Base-by-base conservation (phyloP, 352 stramenopile genomes). In the Globisporangium mamillatum region DNA sequence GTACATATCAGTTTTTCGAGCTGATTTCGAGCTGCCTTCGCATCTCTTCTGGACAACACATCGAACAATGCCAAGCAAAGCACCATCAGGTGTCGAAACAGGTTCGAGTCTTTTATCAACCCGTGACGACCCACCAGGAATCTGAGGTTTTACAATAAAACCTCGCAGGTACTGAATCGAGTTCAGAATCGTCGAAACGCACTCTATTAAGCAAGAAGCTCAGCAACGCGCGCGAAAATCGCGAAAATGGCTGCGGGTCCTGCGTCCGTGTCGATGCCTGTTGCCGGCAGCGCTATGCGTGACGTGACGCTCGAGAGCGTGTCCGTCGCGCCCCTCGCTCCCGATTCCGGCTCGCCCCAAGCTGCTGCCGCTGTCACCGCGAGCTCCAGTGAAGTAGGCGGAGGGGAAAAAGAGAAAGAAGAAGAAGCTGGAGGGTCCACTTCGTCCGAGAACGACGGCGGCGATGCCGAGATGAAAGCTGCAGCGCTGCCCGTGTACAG, bases 401-500 rank as follows among this genome's bases (percentile, higher is more conserved):
- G 41, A 38, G 54, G n/a, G 20, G 52, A 14, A 22, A 27, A 57
- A 59, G 25, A 59, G 4, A 6, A 25, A 24, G 3, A 6, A 60
- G 18, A 32, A 32, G 29, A 32, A 32, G 29, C 29, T 32, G 29
- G 16, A 2, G 18, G 20, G 48, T 55, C 48, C 48, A 55, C 41
- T 50, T 63, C 58, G 32, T 16, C 58, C 36, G 16, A 41, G 54
- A 53, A 20, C 5, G 24, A 52, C 67, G 1, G 64, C 72, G 52
- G 69, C 62, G 20, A 48, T 67, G 53, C 60, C 75, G 25, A 22
- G n/a, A 6, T 29, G 25, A 41, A 22, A 41, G 54, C 25, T 36
- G 53, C 24, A n/a, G 53, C 53, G 5, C 20, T 53, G 5, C 20
- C 52, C 25, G 73, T 71, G 41, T 91, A 77, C 75, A 90, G 81